Conservation (phyloP, 164 flowering plant species). For the Taxillus chinensis region DNA sequence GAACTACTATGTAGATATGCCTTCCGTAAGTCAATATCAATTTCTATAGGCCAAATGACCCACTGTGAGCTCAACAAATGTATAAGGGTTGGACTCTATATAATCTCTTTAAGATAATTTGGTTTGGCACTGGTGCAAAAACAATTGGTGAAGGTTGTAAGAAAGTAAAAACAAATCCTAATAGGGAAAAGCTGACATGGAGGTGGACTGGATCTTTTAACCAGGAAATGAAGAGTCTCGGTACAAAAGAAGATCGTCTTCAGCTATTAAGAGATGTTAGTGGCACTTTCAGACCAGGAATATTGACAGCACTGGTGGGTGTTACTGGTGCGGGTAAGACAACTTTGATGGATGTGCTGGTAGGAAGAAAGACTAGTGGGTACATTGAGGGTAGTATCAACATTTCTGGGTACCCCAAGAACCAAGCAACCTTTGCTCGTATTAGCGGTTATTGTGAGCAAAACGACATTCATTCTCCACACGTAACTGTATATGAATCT, state of each 20-base stretch:
- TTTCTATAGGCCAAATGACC: too few relatives aligned
- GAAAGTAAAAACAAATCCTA: too few relatives aligned
- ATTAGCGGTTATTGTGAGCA: neutral
- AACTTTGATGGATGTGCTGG: neutral
- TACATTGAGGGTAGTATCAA: neutral
- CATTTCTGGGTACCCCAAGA: slow-evolving; percentile 1
- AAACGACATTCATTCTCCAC: slow-evolving; percentile 1
- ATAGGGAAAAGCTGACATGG: neutral
- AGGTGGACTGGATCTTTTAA: neutral
- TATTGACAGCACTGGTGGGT: neutral
- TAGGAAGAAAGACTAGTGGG: slow-evolving; percentile 1
- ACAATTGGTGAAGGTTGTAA: too few relatives aligned
- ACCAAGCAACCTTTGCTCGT: neutral
- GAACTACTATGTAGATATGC: slow-evolving; percentile 7
- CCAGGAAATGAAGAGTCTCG: neutral
- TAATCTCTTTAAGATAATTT: neutral
- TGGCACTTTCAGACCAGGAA: neutral
- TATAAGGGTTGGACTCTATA: too few relatives aligned
- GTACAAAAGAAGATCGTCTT: neutral
- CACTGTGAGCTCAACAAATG: too few relatives aligned
- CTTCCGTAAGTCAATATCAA: neutral
- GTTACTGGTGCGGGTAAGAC: slow-evolving; percentile 1
- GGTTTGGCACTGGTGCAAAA: too few relatives aligned
- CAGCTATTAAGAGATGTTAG: neutral
- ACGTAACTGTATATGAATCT: neutral